Base-by-base conservation (phyloP, 805 yeast species). In the Nakazawaea siamensis region DNA sequence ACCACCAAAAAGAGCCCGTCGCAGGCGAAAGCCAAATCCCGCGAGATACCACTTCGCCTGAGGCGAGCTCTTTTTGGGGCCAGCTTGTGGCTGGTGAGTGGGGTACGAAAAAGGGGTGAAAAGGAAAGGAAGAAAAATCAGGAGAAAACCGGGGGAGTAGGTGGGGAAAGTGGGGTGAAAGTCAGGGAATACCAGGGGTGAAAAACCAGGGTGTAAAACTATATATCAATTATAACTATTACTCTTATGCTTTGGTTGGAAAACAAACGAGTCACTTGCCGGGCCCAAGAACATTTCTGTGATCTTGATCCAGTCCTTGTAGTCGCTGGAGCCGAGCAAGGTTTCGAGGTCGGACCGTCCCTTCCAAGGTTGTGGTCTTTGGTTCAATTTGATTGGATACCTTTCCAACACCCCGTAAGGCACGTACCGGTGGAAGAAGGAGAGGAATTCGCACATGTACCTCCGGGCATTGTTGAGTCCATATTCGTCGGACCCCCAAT, bases 401-500 rank as follows among this genome's bases (percentile, higher is more conserved):
- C 79, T 70, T 55, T 88, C 97, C 46, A 92, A 68, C 29, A 92
- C 78, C 1, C 97, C 98, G 44, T 86, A 79, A 6, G 99, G 99
- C 35, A 90, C 75, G 55, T 92, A 92, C 47, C 99, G 67, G 54
- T 92, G 94, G 47, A 94, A 84, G 58, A 92, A 92, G 31, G 95
- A 82, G 52, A 92, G 65, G 57, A 86, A 92, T 58, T 92, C 99
- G 61, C 97, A 90, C 68, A 90, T 63, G 57, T 75, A 92, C 49
- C 97, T 68, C 57, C 99, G 77, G 11, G 95, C 79, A 44, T 75
- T 75, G 39, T 84, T 80, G 37, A 92, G 72, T 27, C 99, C 99
- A 55, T 80, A 90, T 48, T 85, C 95, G 52, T 92, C 99, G 0
- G 95, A 70, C 4, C 99, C 98, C 97, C 98, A 92, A 58, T 92